Evolutionary conservation across 83 land plant species (phyloP).

Genomic region (Isoetes engelmannii): DNA sequence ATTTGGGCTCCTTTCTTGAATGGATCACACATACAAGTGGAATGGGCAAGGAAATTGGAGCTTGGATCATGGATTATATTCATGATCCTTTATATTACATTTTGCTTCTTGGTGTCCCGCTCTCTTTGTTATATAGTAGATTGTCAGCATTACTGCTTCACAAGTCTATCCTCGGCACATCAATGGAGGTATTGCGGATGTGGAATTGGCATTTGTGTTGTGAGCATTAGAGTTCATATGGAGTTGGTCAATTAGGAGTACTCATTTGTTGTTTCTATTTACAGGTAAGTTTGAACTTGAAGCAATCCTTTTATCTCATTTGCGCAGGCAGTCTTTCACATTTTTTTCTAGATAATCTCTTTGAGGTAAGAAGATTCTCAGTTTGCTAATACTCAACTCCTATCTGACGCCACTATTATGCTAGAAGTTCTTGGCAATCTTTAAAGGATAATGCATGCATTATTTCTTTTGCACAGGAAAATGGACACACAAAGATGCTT

Average conservation of each 20-base stretch:
- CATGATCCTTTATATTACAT: conserved; percentile 59
- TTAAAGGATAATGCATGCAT: too few species aligned
- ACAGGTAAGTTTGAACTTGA: neutral
- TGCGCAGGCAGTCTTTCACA: conserved; percentile 66
- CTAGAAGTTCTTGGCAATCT: too few species aligned
- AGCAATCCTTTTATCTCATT: conserved; percentile 52
- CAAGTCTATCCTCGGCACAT: conserved; percentile 41
- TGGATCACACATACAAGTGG: conserved; percentile 47
- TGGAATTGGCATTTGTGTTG: neutral
- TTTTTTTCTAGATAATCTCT: conserved; percentile 68
- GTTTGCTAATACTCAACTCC: too few species aligned
- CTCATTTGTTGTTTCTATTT: neutral
- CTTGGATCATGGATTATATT: conserved; percentile 35
- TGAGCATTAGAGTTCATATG: neutral
- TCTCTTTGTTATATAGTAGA: conserved; percentile 47
- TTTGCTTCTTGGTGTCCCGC: conserved; percentile 52
- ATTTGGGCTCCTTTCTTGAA: conserved; percentile 66
- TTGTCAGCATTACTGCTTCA: conserved; percentile 37
- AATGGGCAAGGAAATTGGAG: conserved; percentile 20
- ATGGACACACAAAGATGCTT: conserved; percentile 55
- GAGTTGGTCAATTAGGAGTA: neutral
- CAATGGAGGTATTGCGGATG: conserved; percentile 41
- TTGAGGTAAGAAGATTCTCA: conserved; percentile 43
- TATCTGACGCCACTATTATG: too few species aligned
- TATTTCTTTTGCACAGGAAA: conserved; percentile 48